Evolutionary conservation across 441 rosid genomes (phyloP).

Genomic region (Sinapis alba): DNA sequence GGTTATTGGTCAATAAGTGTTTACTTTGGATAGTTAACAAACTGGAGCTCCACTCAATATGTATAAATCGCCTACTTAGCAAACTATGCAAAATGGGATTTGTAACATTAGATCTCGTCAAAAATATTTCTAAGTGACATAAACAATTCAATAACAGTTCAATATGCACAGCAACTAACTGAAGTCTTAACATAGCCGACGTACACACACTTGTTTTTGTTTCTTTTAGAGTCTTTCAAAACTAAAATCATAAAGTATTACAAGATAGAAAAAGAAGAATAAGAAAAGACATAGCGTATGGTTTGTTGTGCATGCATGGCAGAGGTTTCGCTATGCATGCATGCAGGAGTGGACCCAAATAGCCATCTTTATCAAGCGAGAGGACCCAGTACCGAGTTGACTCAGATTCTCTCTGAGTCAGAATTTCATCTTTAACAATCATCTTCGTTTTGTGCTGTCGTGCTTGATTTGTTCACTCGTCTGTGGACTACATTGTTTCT

Average conservation of each 20-base stretch:
- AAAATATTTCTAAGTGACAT: too few relatives aligned
- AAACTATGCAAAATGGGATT: too few relatives aligned
- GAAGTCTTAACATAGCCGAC: slow-evolving; percentile 9
- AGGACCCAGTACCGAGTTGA: slow-evolving; percentile 29
- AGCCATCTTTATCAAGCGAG: slow-evolving; percentile 29
- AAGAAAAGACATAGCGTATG: slow-evolving; percentile 32
- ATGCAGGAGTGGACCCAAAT: slow-evolving; percentile 38
- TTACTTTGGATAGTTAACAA: too few relatives aligned
- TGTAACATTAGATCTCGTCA: too few relatives aligned
- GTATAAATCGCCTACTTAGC: too few relatives aligned
- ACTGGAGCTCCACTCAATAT: too few relatives aligned
- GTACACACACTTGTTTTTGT: neutral
- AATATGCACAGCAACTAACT: too few relatives aligned
- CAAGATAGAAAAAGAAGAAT: neutral
- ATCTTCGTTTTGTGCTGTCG: slow-evolving; percentile 7
- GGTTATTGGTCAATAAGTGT: too few relatives aligned
- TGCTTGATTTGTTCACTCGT: neutral
- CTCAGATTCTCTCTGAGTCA: slow-evolving; percentile 36
- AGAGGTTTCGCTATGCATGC: slow-evolving; percentile 25
- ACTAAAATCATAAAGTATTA: slow-evolving; percentile 2
- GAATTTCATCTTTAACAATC: neutral
- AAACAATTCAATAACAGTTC: too few relatives aligned
- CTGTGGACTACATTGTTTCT: neutral
- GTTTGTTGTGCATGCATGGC: slow-evolving; percentile 36
- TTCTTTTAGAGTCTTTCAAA: neutral